Conservation (phyloP, 129 eudicot genomes). For the Smallanthus sonchifolius region DNA sequence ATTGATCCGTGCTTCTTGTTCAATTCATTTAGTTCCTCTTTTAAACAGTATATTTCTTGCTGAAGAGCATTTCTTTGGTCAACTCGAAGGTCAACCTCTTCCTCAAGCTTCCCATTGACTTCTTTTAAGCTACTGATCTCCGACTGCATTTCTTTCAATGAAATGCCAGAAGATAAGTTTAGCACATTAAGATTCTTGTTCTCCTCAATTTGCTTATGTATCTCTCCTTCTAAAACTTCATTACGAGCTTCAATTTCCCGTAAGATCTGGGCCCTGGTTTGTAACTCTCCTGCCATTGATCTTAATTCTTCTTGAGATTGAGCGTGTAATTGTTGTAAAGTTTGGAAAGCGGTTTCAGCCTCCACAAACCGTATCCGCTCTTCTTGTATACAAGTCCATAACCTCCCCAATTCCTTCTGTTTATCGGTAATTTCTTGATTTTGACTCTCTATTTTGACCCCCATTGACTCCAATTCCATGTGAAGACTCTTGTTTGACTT, state of each 20-base stretch:
- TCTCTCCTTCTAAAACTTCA: conserved; percentile 52
- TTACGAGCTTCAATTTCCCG: conserved; percentile 49
- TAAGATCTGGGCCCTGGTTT: conserved; percentile 49
- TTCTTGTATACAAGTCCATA: conserved; percentile 86
- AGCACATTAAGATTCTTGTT: conserved; percentile 56
- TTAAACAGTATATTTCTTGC: conserved; percentile 83
- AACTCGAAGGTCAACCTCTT: conserved; percentile 72
- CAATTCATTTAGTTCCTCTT: conserved; percentile 69
- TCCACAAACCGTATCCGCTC: conserved; percentile 83
- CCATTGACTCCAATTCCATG: conserved; percentile 55
- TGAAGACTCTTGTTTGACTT: conserved; percentile 64
- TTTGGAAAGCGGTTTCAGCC: conserved; percentile 84
- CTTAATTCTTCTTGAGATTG: conserved; percentile 85
- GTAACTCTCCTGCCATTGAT: conserved; percentile 59
- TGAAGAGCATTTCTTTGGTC: conserved; percentile 92
- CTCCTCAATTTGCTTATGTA: conserved; percentile 59
- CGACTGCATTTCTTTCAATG: conserved; percentile 52
- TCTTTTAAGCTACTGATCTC: conserved; percentile 60
- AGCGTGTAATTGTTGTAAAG: conserved; percentile 70
- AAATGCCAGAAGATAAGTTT: conserved; percentile 47
- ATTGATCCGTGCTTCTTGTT: conserved; percentile 44
- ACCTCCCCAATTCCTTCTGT: conserved; percentile 85
- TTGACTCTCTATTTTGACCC: conserved; percentile 52
- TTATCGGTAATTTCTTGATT: conserved; percentile 74
- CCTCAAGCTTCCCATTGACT: conserved; percentile 59